Base-by-base conservation (phyloP, 345 rosid species). In the Lumnitzera littorea region DNA sequence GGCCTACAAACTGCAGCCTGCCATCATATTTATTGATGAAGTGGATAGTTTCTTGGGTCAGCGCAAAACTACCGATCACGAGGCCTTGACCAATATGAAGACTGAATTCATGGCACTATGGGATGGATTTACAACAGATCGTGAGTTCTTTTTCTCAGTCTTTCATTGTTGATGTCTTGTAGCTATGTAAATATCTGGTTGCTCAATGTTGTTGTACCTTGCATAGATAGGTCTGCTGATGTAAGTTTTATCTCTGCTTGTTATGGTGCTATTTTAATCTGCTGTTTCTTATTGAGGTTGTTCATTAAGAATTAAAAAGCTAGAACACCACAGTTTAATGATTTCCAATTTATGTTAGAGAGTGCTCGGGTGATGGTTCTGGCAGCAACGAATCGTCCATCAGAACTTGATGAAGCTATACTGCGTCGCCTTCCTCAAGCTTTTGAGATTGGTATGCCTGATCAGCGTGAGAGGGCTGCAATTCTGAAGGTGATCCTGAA, bases 101-200 rank as follows among this genome's bases (percentile, higher is more conserved):
- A 90, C 97, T 2, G 97, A 94, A 82, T 94, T 88, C 75, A 90
- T 94, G 99, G 99, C 99, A 57, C 78, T 90, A 71, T 94, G 99
- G 99, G 97, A 94, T 83, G 97, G 99, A 10, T 90, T 94, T 73
- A 83, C 97, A 11, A 88, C 97, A 25, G 96, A 94, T 59, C 97
- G 97, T 94, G 79, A 86, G 99, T 87, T 52, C 54, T 29, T 50
- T 53, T 12, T 24, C 24, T 51, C n/a, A 23, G 43, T 58, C 36
- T 3, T 1, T 20, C 47, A n/a, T 16, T 43, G 31, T 53, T 51
- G 50, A 55, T 50, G 0, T 27, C 0, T 15, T 23, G 50, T 46
- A 13, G 13, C 55, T 20, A 6, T 47, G 14, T 36, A 5, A 36
- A 7, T 6, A 36, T 9, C 11, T 36, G 43, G 9, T 9, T 36